Percentiles rank a stretch among this genome's conserved stretches.
These are phyloP conservation scores for Typha latifolia DNA, from an alignment of 176 grass and related monocot genomes.

Conservation along the genomic window DNA sequence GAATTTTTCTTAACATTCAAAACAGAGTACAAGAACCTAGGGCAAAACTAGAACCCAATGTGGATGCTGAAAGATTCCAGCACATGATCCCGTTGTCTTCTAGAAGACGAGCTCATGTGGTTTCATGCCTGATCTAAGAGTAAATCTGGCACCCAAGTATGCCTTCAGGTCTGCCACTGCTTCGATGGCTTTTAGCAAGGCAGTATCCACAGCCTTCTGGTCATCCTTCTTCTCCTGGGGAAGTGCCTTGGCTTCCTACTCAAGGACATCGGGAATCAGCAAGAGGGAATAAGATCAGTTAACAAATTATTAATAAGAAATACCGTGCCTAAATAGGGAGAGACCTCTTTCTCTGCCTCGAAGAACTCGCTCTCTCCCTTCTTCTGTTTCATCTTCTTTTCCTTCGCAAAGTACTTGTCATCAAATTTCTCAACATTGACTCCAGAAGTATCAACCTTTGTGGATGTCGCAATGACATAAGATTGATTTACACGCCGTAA, in stretches of 20 bases:
- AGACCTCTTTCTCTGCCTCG: conserved; percentile 64
- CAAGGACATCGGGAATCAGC: background rate
- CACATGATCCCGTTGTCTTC: conserved; percentile 1
- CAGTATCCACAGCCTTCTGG: conserved; percentile 56
- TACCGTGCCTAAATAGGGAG: background rate
- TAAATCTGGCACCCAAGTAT: conserved; percentile 63
- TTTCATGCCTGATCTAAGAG: conserved; percentile 69
- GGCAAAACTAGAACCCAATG: no score
- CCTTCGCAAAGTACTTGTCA: conserved; percentile 78
- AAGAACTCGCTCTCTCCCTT: conserved; percentile 80
- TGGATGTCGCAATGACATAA: conserved; percentile 73
- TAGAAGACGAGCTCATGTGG: conserved; percentile 86
- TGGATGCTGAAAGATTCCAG: no score
- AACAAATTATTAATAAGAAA: background rate
- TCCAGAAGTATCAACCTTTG: conserved; percentile 70
- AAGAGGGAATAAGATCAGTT: background rate
- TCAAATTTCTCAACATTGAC: conserved; percentile 60
- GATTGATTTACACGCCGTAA: conserved; percentile 66
- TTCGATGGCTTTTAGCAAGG: conserved; percentile 62
- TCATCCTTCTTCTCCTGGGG: conserved; percentile 76
- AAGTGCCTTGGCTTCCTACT: conserved; percentile 37
- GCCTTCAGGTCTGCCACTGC: conserved; percentile 58
- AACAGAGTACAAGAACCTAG: no score
- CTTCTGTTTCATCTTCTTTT: conserved; percentile 56
- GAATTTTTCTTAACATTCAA: no score